phyloP scores from a whole-genome alignment of 306 rosid genomes.

The Senna siamea region DNA sequence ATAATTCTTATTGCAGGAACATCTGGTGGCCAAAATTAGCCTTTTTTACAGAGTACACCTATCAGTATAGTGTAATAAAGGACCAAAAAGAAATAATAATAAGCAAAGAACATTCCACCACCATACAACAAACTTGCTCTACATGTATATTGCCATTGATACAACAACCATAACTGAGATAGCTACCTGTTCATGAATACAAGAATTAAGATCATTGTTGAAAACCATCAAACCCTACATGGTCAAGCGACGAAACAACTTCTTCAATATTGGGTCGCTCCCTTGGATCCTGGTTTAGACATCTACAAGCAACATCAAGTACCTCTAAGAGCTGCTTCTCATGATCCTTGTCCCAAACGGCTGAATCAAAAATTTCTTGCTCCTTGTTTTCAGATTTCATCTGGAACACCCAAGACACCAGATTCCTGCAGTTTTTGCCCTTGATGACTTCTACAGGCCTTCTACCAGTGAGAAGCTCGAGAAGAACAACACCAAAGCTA shows the following conservation, averaged over 20 bases:
- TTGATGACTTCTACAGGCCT: conserved; percentile 67
- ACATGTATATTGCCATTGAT: conserved; percentile 29
- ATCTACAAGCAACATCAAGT: conserved; percentile 54
- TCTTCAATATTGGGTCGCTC: conserved; percentile 55
- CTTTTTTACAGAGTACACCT: conserved; percentile 37
- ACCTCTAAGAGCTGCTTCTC: conserved; percentile 57
- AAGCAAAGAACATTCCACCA: conserved; percentile 20
- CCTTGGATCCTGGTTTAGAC: conserved; percentile 58
- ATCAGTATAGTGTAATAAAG: conserved; percentile 28
- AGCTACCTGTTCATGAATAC: background rate
- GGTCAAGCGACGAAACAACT: conserved; percentile 52
- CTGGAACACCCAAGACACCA: conserved; percentile 62
- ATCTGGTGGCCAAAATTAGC: conserved; percentile 36
- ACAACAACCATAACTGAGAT: conserved; percentile 6
- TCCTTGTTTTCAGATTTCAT: conserved; percentile 58
- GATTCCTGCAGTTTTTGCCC: conserved; percentile 49
- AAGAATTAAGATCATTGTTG: conserved; percentile 30
- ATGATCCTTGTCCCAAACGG: conserved; percentile 48
- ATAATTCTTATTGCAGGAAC: conserved; percentile 29
- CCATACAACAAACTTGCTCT: conserved; percentile 25
- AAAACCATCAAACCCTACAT: conserved; percentile 39
- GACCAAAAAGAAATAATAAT: background rate
- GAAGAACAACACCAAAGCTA: conserved; percentile 65
- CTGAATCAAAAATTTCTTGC: conserved; percentile 52
- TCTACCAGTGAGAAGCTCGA: conserved; percentile 57